A percentile compares a stretch with the other conserved stretches of the same genome.
phyloP scores from a whole-genome alignment of 176 grass and related monocot genomes.

The Phyllostachys edulis region DNA sequence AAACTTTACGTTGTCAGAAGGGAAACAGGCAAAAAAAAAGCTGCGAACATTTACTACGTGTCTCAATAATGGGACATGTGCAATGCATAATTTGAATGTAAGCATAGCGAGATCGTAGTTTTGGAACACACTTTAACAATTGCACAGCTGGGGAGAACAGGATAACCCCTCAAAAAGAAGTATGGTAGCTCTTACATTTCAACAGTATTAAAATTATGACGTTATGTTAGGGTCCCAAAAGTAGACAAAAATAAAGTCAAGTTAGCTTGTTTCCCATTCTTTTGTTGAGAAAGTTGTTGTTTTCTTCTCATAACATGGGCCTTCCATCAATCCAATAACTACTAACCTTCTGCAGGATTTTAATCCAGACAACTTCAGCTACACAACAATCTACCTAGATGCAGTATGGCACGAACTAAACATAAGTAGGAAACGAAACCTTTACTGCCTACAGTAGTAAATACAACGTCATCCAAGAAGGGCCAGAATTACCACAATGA shows the following conservation, averaged over 20 bases:
- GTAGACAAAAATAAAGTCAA: not conserved
- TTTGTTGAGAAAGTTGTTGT: not conserved
- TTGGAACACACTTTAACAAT: not conserved
- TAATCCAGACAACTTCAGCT: constrained; percentile 20
- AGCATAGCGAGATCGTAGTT: not conserved
- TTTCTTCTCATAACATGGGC: not conserved
- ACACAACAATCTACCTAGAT: not conserved
- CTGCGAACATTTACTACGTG: not conserved
- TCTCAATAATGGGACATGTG: not conserved
- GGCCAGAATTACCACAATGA: not conserved
- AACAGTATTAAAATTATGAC: not conserved
- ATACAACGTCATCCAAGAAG: not conserved
- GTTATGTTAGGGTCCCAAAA: not conserved
- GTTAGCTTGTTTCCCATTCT: not conserved
- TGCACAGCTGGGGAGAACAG: not conserved
- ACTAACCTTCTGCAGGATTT: not conserved
- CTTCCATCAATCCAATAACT: not conserved
- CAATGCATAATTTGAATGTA: not conserved
- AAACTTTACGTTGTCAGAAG: not conserved
- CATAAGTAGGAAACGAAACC: constrained; percentile 1
- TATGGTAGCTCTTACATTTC: not conserved
- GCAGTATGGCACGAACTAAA: constrained; percentile 17
- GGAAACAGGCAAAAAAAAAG: not conserved
- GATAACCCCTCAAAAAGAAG: not conserved
- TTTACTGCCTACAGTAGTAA: not conserved